Conservation (phyloP, 2,329 filamentous ascomycete species). For the Colletotrichum truncatum region DNA sequence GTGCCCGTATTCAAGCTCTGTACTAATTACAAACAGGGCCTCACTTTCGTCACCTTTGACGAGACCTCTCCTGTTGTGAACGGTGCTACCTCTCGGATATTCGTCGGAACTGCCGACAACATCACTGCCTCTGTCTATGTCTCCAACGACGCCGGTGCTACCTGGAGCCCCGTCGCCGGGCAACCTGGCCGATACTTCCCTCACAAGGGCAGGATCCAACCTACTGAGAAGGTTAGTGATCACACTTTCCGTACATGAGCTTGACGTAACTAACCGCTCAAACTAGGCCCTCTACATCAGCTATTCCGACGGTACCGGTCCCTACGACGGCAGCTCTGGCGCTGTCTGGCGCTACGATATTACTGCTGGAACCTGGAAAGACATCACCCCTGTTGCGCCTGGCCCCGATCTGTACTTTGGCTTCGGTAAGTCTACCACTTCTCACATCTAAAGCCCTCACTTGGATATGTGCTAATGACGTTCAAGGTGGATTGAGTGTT, state of each 20-base stretch:
- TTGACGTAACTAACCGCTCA: constrained; percentile 50
- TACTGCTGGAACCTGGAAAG: constrained; percentile 55
- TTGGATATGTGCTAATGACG: background rate
- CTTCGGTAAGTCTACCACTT: constrained; percentile 49
- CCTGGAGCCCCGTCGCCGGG: constrained; percentile 58
- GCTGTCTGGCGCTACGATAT: constrained; percentile 66
- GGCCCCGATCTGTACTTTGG: constrained; percentile 59
- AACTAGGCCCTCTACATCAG: constrained; percentile 56
- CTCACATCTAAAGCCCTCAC: background rate
- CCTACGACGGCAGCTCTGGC: constrained; percentile 64
- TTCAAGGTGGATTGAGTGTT: constrained; percentile 53
- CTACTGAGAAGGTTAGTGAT: constrained; percentile 60
- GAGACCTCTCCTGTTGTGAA: constrained; percentile 54
- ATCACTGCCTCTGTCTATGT: constrained; percentile 62
- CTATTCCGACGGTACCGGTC: constrained; percentile 64
- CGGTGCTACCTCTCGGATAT: constrained; percentile 64
- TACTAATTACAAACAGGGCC: constrained; percentile 51
- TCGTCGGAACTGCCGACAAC: constrained; percentile 64
- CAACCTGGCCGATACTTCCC: constrained; percentile 62
- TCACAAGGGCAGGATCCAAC: constrained; percentile 62
- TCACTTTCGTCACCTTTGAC: constrained; percentile 65
- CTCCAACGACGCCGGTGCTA: constrained; percentile 61
- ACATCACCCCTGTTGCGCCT: constrained; percentile 63
- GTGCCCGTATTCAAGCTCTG: no score
- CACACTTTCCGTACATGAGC: constrained; percentile 65